phyloP scores from a whole-genome alignment of 768 basidiomycete species.

The Termitomyces sp. region DNA sequence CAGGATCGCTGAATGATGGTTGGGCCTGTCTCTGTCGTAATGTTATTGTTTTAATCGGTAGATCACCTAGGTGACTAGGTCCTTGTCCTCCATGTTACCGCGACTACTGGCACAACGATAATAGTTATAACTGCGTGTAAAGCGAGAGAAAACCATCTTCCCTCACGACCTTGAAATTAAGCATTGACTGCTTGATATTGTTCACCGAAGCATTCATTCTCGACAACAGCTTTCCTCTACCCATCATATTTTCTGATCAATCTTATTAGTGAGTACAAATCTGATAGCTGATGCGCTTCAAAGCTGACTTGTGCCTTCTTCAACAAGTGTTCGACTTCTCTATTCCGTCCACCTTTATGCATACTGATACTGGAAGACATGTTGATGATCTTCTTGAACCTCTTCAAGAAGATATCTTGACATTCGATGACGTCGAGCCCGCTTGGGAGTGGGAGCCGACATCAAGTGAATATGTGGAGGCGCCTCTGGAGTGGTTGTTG shows the following conservation, averaged over 20 bases:
- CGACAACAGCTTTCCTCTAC: not conserved
- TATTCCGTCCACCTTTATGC: not conserved
- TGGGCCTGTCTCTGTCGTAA: not conserved
- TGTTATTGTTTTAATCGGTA: not conserved
- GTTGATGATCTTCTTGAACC: not conserved
- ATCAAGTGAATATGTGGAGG: not conserved
- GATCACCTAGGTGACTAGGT: constrained; percentile 5
- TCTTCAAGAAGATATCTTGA: constrained; percentile 1
- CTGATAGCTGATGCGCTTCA: not conserved
- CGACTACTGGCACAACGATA: not conserved
- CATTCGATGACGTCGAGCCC: not conserved
- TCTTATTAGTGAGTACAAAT: not conserved
- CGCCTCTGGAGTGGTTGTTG: not conserved
- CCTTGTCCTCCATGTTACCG: not conserved
- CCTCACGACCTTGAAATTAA: not conserved
- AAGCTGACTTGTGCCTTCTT: not conserved
- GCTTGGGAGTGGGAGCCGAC: not conserved
- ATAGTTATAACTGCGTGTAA: not conserved
- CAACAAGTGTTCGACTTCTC: not conserved
- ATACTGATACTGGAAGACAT: not conserved
- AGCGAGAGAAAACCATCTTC: not conserved
- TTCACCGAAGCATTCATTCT: not conserved
- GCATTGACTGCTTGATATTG: not conserved
- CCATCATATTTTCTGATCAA: not conserved
- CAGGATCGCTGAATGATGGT: not conserved